phyloP scores from a whole-genome alignment of 2,329 filamentous ascomycete species.

The Ophiognomonia clavigignenti-juglandacearum region DNA sequence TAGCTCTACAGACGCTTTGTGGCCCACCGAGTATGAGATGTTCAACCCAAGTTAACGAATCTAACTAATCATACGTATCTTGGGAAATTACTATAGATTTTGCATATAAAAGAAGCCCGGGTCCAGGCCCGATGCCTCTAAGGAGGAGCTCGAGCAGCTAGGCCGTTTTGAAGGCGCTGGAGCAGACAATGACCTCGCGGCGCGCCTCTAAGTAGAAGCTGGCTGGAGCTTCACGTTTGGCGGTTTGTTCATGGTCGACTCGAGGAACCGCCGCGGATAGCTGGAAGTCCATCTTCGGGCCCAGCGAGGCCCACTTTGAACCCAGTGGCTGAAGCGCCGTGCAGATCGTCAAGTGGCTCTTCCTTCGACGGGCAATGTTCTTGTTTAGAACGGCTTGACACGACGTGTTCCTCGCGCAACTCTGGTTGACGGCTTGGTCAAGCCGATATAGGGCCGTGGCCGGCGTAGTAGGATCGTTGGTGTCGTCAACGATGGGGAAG shows the following conservation, averaged over 20 bases:
- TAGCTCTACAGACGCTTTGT: too few relatives aligned
- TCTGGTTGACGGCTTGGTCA: not conserved
- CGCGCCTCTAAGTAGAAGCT: not conserved
- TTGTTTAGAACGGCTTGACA: not conserved
- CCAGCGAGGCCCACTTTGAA: too few relatives aligned
- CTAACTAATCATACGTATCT: too few relatives aligned
- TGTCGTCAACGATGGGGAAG: not conserved
- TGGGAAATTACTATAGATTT: too few relatives aligned
- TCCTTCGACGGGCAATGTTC: not conserved
- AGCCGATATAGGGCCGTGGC: not conserved
- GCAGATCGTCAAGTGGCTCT: not conserved
- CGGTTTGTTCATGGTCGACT: too few relatives aligned
- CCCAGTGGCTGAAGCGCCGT: not conserved
- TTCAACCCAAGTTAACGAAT: too few relatives aligned
- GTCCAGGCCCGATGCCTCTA: not conserved
- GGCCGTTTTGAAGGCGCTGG: not conserved
- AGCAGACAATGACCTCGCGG: not conserved
- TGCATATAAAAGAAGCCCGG: too few relatives aligned
- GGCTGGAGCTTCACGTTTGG: not conserved
- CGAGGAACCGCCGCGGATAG: not conserved
- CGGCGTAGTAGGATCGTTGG: not conserved
- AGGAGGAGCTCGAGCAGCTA: not conserved
- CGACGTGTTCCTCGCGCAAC: not conserved
- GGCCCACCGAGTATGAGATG: too few relatives aligned
- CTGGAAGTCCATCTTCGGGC: not conserved